Evolutionary conservation across 768 basidiomycete species (phyloP).

Genomic region (Dioszegia crocea): DNA sequence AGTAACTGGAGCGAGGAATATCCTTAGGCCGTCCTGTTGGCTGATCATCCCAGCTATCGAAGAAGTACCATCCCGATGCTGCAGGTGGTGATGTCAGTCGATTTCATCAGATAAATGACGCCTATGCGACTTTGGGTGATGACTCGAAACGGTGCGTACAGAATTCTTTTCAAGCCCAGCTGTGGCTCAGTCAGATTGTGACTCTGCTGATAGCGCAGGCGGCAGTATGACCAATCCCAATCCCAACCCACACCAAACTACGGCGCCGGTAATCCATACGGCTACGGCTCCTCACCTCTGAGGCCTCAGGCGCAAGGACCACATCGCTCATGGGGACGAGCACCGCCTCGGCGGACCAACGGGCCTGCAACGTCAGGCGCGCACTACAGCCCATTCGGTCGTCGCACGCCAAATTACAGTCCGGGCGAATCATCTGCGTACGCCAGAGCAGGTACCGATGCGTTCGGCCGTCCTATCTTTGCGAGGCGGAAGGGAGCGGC

Average conservation of each 20-base stretch:
- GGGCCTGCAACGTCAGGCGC: conserved; percentile 9
- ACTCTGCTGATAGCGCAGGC: no score
- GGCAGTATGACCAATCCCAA: conserved; percentile 25
- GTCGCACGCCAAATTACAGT: conserved; percentile 10
- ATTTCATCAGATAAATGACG: conserved; percentile 47
- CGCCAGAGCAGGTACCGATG: conserved; percentile 9
- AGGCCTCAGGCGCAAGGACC: conserved; percentile 18
- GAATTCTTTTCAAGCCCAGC: neutral
- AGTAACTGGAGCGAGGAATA: conserved; percentile 5
- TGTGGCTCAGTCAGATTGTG: neutral
- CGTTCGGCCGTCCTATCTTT: conserved; percentile 7
- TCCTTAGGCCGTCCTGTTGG: neutral
- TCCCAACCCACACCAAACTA: conserved; percentile 3
- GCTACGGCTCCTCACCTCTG: conserved; percentile 11
- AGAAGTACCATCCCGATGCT: conserved; percentile 47
- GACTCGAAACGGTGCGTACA: conserved; percentile 40
- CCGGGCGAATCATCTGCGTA: neutral
- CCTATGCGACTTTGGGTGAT: conserved; percentile 44
- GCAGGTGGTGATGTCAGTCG: conserved; percentile 36
- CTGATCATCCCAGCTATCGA: conserved; percentile 34
- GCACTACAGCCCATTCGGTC: conserved; percentile 23
- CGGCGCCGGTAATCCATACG: neutral
- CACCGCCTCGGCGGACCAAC: conserved; percentile 13
- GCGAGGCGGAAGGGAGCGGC: neutral
- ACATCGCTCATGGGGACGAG: conserved; percentile 26